A percentile compares a stretch with the other conserved stretches of the same genome.
These are phyloP conservation scores for Phyllostachys edulis DNA, from an alignment of 176 grass and related monocot genomes.

Conservation along the genomic window DNA sequence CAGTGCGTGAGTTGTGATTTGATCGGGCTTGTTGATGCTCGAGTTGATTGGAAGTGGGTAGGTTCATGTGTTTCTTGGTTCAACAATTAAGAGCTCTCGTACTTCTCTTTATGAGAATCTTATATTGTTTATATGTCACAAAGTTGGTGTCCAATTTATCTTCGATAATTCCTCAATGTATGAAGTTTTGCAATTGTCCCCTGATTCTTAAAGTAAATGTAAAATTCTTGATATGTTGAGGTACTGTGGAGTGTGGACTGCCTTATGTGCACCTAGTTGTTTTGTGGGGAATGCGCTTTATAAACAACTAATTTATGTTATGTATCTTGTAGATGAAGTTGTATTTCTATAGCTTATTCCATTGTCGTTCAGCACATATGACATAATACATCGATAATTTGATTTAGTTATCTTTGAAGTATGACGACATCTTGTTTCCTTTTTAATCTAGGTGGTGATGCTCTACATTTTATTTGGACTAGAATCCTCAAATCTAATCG, in stretches of 20 bases:
- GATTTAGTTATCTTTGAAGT: background rate
- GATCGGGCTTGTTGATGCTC: background rate
- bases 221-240: background rate
- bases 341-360: background rate
- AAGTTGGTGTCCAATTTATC: background rate
- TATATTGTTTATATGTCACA: background rate
- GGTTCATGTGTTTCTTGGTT: background rate
- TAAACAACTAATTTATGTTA: background rate
- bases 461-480: slow-evolving; percentile 74
- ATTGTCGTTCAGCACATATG: background rate
- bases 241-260: background rate
- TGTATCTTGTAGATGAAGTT: background rate
- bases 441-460: slow-evolving; percentile 61
- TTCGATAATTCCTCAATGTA: background rate
- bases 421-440: background rate
- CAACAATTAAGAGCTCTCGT: background rate
- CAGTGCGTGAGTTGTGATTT: background rate
- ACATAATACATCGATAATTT: background rate
- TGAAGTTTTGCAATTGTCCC: background rate
- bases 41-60: background rate
- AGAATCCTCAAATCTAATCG: slow-evolving; percentile 75
- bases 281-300: background rate
- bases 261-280: background rate
- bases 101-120: background rate
- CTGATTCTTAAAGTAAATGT: background rate